Evolutionary conservation across 2,329 filamentous ascomycete species (phyloP).

Genomic region (Cladophialophora carrionii): DNA sequence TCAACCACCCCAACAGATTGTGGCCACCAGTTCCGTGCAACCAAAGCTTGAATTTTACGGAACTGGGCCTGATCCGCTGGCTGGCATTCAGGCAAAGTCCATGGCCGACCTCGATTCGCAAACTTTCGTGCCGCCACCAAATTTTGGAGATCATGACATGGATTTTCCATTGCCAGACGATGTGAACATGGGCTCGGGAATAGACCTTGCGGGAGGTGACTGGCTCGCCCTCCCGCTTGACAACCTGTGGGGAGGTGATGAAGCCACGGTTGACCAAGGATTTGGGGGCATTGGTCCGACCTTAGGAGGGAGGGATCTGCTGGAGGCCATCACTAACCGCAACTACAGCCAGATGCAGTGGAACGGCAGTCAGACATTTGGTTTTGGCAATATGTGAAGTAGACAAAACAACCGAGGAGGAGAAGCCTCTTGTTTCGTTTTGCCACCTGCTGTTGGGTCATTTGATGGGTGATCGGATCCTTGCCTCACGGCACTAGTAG

Average conservation of each 20-base stretch:
- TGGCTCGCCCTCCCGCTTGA: slow-evolving; percentile 67
- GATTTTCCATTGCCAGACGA: slow-evolving; percentile 28
- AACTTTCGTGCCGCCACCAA: slow-evolving; percentile 38
- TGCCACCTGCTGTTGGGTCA: background rate
- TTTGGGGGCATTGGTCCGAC: slow-evolving; percentile 65
- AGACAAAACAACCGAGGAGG: background rate
- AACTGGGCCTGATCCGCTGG: slow-evolving; percentile 33
- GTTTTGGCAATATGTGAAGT: slow-evolving; percentile 18
- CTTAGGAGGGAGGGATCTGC: slow-evolving; percentile 58
- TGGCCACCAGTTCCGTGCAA: slow-evolving; percentile 16
- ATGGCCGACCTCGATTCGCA: slow-evolving; percentile 37
- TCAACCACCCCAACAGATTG: slow-evolving; percentile 24
- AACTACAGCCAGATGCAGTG: slow-evolving; percentile 34
- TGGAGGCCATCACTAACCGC: slow-evolving; percentile 47
- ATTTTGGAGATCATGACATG: slow-evolving; percentile 37
- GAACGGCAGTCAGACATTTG: slow-evolving; percentile 27
- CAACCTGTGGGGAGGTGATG: slow-evolving; percentile 58
- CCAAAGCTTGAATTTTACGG: slow-evolving; percentile 21
- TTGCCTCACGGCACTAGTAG: background rate
- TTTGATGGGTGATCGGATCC: background rate
- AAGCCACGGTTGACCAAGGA: slow-evolving; percentile 54
- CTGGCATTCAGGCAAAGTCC: slow-evolving; percentile 35
- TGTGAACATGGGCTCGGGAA: slow-evolving; percentile 31
- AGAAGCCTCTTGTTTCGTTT: background rate
- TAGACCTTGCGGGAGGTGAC: slow-evolving; percentile 45